Percentiles rank a stretch among this genome's conserved stretches.
Evolutionary conservation across 192 early-diverging fungal genomes (phyloP).

Genomic region (Chytriomyces hyalinus): DNA sequence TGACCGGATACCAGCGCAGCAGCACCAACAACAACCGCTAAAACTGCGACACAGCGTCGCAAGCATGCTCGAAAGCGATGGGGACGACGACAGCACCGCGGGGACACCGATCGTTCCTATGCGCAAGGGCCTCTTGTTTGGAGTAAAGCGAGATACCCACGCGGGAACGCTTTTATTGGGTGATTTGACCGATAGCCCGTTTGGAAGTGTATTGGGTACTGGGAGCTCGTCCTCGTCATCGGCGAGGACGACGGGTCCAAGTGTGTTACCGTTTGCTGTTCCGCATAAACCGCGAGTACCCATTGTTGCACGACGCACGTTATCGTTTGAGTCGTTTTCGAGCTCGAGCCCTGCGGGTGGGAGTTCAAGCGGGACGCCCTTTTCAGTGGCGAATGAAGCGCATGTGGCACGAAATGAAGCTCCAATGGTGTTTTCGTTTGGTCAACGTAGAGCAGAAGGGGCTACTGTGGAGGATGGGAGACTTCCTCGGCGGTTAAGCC

Average conservation of each 20-base stretch:
- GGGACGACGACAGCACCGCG: background rate
- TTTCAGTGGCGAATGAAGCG: background rate
- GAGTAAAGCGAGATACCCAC: background rate
- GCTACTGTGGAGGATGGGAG: background rate
- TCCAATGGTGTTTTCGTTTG: background rate
- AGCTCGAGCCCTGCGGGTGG: background rate
- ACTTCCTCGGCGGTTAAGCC: background rate
- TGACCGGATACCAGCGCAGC: background rate
- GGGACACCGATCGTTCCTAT: background rate
- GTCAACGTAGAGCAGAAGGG: background rate
- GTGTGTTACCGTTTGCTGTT: background rate
- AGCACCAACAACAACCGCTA: too few species aligned
- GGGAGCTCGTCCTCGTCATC: background rate
- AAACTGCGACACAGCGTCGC: background rate
- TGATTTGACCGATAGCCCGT: background rate
- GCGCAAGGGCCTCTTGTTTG: constrained; percentile 1
- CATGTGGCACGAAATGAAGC: background rate
- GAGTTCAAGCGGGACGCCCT: background rate
- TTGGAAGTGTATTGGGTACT: background rate
- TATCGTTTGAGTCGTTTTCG: background rate
- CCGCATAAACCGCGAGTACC: background rate
- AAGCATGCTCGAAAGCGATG: background rate
- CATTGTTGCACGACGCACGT: background rate
- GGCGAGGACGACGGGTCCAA: background rate
- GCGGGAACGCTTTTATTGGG: background rate